These are phyloP conservation scores for Coemansia sp. DNA, from an alignment of 192 early-diverging fungal genomes.

Conservation along the genomic window DNA sequence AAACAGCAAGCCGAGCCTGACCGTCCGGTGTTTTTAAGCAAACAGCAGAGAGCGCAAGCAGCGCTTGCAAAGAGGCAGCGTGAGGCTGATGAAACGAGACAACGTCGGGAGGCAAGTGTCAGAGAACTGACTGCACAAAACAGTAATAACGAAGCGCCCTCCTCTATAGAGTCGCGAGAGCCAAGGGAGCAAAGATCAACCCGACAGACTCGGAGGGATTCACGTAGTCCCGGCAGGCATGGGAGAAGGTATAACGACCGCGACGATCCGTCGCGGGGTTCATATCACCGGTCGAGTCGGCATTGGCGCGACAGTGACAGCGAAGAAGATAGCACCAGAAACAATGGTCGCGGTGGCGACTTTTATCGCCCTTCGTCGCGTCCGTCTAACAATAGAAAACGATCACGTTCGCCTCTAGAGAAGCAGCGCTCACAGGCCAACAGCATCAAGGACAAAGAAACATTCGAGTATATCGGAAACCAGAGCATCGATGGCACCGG, in stretches of 20 bases:
- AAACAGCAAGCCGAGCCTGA: constrained; percentile 26
- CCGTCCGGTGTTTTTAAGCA: constrained; percentile 73
- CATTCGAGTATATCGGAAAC: constrained; percentile 26
- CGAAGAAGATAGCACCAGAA: background rate
- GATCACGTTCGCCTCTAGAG: constrained; percentile 7
- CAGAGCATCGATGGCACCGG: constrained; percentile 39
- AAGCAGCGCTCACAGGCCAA: background rate
- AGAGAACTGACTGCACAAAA: constrained; percentile 18
- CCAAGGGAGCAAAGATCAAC: constrained; percentile 1
- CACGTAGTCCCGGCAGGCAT: constrained; percentile 13
- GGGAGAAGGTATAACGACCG: constrained; percentile 20
- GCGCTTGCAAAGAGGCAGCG: constrained; percentile 81
- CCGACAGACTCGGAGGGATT: constrained; percentile 6
- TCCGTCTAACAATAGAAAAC: constrained; percentile 2
- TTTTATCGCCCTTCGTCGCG: constrained; percentile 10
- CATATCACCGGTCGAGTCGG: background rate
- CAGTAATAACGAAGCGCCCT: background rate
- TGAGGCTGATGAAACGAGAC: constrained; percentile 74
- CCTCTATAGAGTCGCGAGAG: background rate
- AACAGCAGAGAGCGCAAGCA: constrained; percentile 83
- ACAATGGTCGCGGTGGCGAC: background rate
- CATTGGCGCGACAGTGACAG: background rate
- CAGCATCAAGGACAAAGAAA: background rate
- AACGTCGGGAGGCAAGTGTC: constrained; percentile 64
- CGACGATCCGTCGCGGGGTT: constrained; percentile 27